phyloP scores from a whole-genome alignment of 495 filamentous ascomycete genomes.

The Parmelia sp. region DNA sequence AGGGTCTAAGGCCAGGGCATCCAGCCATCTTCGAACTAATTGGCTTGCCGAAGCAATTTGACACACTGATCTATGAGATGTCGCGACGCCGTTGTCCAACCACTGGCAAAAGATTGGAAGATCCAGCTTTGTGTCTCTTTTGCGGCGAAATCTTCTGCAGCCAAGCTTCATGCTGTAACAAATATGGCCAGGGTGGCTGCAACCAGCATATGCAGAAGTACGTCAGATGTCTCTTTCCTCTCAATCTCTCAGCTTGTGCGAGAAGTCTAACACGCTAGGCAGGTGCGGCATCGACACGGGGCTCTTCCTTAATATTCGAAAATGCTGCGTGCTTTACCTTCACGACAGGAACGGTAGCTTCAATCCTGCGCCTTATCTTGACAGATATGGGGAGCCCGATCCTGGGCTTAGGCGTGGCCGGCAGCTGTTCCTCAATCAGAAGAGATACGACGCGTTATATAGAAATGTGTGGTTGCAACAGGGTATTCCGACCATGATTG shows the following conservation, averaged over 20 bases:
- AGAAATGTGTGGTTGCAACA: slow-evolving; percentile 84
- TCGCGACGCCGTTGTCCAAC: slow-evolving; percentile 79
- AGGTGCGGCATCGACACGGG: slow-evolving; percentile 87
- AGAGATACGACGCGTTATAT: slow-evolving; percentile 81
- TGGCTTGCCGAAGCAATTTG: slow-evolving; percentile 84
- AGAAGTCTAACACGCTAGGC: slow-evolving; percentile 9
- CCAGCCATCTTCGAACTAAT: slow-evolving; percentile 91
- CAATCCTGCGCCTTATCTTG: slow-evolving; percentile 83
- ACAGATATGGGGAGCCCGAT: slow-evolving; percentile 91
- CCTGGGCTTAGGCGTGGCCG: slow-evolving; percentile 71
- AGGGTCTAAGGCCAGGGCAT: slow-evolving; percentile 54
- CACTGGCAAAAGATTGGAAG: slow-evolving; percentile 80
- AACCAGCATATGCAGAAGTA: slow-evolving; percentile 86
- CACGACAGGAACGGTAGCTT: slow-evolving; percentile 78
- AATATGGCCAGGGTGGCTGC: slow-evolving; percentile 69
- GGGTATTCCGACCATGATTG: slow-evolving; percentile 80
- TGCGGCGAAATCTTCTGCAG: slow-evolving; percentile 95
- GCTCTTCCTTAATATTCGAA: slow-evolving; percentile 90
- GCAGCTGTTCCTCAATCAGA: slow-evolving; percentile 87
- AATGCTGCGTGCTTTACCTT: slow-evolving; percentile 82
- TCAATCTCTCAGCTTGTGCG: neutral
- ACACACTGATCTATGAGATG: slow-evolving; percentile 86
- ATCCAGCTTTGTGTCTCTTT: slow-evolving; percentile 88
- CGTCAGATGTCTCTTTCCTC: slow-evolving; percentile 33
- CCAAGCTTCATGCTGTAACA: slow-evolving; percentile 85